Conservation (phyloP, 2,329 filamentous ascomycete species). For the Cercospora sesami region DNA sequence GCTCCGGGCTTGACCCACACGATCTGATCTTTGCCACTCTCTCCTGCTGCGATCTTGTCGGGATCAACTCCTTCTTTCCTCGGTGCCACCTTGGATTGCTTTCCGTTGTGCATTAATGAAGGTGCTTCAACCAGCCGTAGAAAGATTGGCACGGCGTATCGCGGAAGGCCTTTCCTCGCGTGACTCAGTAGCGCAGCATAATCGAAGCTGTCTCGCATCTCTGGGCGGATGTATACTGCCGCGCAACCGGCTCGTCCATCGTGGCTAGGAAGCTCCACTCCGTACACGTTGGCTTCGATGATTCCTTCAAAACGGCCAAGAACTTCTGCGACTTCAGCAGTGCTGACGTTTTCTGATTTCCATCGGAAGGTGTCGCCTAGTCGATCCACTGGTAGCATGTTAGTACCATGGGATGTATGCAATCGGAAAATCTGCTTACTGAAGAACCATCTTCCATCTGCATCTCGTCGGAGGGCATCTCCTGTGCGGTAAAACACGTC, state of each 20-base stretch:
- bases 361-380: slow-evolving; percentile 77
- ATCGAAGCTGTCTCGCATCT: slow-evolving; percentile 54
- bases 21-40: slow-evolving; percentile 49
- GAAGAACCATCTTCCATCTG: slow-evolving; percentile 73
- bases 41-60: slow-evolving; percentile 47
- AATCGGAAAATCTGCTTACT: slow-evolving; percentile 9
- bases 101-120: slow-evolving; percentile 71
- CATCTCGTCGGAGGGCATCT: slow-evolving; percentile 73
- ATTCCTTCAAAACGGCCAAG: slow-evolving; percentile 67
- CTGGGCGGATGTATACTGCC: slow-evolving; percentile 60
- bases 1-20: slow-evolving; percentile 53
- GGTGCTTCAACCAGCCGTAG: slow-evolving; percentile 59
- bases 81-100: slow-evolving; percentile 74
- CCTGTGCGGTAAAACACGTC: slow-evolving; percentile 83
- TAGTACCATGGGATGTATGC: background rate
- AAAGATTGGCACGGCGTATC: slow-evolving; percentile 75
- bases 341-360: slow-evolving; percentile 59
- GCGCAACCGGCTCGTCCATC: slow-evolving; percentile 84
- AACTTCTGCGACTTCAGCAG: slow-evolving; percentile 70
- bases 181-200: slow-evolving; percentile 62
- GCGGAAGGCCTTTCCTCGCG: slow-evolving; percentile 61
- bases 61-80: slow-evolving; percentile 67
- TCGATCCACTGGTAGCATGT: slow-evolving; percentile 59
- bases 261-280: slow-evolving; percentile 74
- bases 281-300: slow-evolving; percentile 84